Evolutionary conservation across 352 stramenopile genomes (phyloP).

Genomic region (Globisporangium emineosum): DNA sequence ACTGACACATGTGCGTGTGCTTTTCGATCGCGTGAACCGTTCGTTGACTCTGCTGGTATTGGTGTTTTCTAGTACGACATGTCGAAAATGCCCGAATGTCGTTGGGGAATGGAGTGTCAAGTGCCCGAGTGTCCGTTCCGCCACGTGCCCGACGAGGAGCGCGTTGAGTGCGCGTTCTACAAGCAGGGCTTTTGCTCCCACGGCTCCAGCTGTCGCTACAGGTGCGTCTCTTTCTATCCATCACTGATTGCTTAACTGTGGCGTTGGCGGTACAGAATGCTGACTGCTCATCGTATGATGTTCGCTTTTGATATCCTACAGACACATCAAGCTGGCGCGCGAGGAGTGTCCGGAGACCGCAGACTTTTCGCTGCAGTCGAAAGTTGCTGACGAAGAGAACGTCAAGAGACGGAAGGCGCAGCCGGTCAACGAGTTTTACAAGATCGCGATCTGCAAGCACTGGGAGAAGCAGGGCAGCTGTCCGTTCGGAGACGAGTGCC

Average conservation of each 20-base stretch:
- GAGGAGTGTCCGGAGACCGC: conserved; percentile 92
- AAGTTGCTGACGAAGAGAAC: conserved; percentile 89
- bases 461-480: conserved; percentile 94
- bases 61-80: conserved; percentile 87
- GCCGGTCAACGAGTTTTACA: conserved; percentile 96
- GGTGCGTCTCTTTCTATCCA: conserved; percentile 19
- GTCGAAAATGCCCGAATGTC: conserved; percentile 96
- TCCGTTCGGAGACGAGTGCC: conserved; percentile 95
- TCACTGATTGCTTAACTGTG: not conserved
- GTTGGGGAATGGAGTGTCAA: conserved; percentile 96
- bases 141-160: conserved; percentile 95
- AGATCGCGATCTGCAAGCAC: conserved; percentile 97
- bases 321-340: conserved; percentile 91
- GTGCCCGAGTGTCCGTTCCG: conserved; percentile 96
- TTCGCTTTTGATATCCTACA: too few species aligned
- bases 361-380: conserved; percentile 93
- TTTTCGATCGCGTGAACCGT: conserved; percentile 6
- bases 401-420: conserved; percentile 83
- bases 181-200: conserved; percentile 98
- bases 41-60: not conserved
- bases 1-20: not conserved
- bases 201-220: conserved; percentile 94
- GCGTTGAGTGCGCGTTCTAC: conserved; percentile 97
- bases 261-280: not conserved
- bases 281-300: not conserved